These are phyloP conservation scores for Kurtzmaniella quercitrusa DNA, from an alignment of 1,139 yeast genomes.

Conservation along the genomic window DNA sequence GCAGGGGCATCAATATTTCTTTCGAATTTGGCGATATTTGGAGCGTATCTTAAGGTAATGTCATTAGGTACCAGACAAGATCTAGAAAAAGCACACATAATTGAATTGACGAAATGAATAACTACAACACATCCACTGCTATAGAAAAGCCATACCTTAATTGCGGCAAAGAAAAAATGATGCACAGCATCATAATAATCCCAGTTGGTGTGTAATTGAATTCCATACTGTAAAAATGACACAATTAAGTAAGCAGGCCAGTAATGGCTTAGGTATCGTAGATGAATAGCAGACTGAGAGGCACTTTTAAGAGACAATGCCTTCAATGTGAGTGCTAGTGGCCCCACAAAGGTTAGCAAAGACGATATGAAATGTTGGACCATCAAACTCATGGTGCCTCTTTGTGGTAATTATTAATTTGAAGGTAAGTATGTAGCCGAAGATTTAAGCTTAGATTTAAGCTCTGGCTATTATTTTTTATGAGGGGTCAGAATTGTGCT, in stretches of 20 bases:
- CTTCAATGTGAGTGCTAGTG: conserved; percentile 5
- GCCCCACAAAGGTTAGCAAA: conserved; percentile 5
- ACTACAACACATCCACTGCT: conserved; percentile 23
- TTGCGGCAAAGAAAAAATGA: conserved; percentile 9
- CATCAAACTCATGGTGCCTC: not conserved
- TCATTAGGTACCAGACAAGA: not conserved
- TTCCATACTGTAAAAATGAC: conserved; percentile 10
- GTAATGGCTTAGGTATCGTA: conserved; percentile 20
- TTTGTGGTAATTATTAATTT: too few relatives aligned
- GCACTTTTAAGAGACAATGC: conserved; percentile 1
- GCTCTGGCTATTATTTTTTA: not conserved
- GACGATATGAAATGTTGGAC: conserved; percentile 1
- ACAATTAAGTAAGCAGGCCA: conserved; percentile 23
- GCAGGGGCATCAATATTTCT: not conserved
- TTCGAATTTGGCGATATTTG: not conserved
- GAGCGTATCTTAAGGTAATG: not conserved
- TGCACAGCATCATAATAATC: conserved; percentile 2
- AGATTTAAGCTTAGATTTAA: too few relatives aligned
- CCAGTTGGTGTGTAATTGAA: not conserved
- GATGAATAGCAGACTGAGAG: conserved; percentile 7
- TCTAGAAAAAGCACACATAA: conserved; percentile 3
- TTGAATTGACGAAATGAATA: conserved; percentile 5
- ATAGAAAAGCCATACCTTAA: conserved; percentile 25
- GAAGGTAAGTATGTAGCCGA: too few relatives aligned
- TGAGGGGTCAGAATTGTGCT: not conserved